Evolutionary conservation across 805 yeast genomes (phyloP).

Genomic region (Monosporozyma servazzii): DNA sequence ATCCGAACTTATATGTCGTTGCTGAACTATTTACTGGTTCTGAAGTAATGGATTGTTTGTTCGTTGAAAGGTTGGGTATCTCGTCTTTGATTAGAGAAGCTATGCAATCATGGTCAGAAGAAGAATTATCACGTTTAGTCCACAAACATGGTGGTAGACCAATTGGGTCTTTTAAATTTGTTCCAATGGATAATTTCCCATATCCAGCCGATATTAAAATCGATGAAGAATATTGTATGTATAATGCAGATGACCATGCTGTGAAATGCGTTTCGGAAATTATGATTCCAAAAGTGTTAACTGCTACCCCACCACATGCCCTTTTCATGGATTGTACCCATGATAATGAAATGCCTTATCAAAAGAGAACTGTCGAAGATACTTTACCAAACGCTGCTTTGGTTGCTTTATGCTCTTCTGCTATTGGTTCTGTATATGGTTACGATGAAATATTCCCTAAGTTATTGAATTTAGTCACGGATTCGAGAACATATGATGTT

Average conservation of each 20-base stretch:
- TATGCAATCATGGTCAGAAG: constrained; percentile 90
- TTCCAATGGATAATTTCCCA: constrained; percentile 66
- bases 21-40: constrained; percentile 94
- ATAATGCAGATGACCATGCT: constrained; percentile 11
- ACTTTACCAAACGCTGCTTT: constrained; percentile 92
- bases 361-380: constrained; percentile 87
- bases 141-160: constrained; percentile 94
- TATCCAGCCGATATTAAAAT: constrained; percentile 49
- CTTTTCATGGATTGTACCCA: constrained; percentile 97
- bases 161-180: constrained; percentile 79
- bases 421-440: constrained; percentile 90
- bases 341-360: constrained; percentile 83
- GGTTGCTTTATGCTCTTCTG: constrained; percentile 86
- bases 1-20: constrained; percentile 83
- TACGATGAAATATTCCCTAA: constrained; percentile 87
- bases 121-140: constrained; percentile 74
- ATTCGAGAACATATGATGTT: constrained; percentile 51
- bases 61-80: constrained; percentile 84
- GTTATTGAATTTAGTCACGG: constrained; percentile 71
- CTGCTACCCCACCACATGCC: constrained; percentile 79
- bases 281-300: constrained; percentile 56
- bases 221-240: constrained; percentile 19
- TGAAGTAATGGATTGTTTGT: constrained; percentile 79
- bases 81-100: constrained; percentile 90
- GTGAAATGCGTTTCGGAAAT: constrained; percentile 44